Percentiles rank a stretch among this genome's conserved stretches.
Conservation (phyloP, 1,284 basidiomycete genomes). For the Ganoderma meredithae region DNA sequence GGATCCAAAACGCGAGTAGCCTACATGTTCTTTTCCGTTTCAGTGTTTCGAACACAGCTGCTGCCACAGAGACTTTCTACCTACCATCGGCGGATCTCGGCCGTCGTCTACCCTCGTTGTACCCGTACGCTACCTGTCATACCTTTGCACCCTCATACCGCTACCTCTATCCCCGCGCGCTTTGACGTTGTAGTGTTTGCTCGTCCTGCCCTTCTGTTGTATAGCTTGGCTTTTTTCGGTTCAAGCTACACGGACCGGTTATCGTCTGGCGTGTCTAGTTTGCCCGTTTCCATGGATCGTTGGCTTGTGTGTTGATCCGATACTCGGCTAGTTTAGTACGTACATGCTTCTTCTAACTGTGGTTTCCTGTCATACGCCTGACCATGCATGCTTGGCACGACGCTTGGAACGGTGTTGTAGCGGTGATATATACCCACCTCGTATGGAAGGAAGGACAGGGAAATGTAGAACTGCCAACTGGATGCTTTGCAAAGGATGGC, state of each 20-base stretch:
- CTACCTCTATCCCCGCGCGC: constrained; percentile 15
- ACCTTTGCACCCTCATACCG: constrained; percentile 9
- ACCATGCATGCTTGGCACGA: neutral
- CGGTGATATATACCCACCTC: neutral
- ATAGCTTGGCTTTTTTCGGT: constrained; percentile 8
- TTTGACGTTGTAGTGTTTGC: constrained; percentile 24
- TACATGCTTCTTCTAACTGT: neutral
- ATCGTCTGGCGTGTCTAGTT: constrained; percentile 5
- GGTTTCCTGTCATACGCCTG: neutral
- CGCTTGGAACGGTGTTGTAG: neutral
- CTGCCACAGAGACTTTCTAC: constrained; percentile 28
- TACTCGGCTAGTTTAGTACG: constrained; percentile 5
- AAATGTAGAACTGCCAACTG: neutral
- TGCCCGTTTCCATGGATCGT: neutral
- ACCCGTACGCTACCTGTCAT: constrained; percentile 21
- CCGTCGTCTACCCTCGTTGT: constrained; percentile 29
- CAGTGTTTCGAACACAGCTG: constrained; percentile 28
- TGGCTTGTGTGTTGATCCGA: constrained; percentile 2
- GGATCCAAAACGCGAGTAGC: constrained; percentile 28
- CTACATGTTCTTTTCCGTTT: neutral
- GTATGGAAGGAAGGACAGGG: neutral
- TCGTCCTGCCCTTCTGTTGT: constrained; percentile 14
- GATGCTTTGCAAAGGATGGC: neutral
- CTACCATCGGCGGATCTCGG: constrained; percentile 23
- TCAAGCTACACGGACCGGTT: constrained; percentile 16